These are phyloP conservation scores for Microcera coccophila DNA, from an alignment of 2,329 filamentous ascomycete genomes.

Conservation along the genomic window DNA sequence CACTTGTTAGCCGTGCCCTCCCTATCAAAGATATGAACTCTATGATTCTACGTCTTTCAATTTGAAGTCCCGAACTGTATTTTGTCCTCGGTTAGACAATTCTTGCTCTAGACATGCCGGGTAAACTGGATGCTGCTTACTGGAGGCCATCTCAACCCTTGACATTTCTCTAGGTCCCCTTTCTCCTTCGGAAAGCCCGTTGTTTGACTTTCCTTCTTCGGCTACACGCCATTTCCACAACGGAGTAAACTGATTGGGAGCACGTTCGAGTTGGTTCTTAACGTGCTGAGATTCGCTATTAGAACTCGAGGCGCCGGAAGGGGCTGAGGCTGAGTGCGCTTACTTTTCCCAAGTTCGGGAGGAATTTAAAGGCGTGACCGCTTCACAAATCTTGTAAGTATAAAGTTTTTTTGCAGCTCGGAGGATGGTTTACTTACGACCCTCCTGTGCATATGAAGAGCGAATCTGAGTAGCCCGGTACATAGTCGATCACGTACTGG, in stretches of 20 bases:
- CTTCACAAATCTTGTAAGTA: constrained; percentile 6
- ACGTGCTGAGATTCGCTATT: background rate
- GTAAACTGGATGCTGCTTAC: no score
- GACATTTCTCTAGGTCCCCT: constrained; percentile 26
- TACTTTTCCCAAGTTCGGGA: constrained; percentile 25
- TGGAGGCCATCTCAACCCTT: constrained; percentile 10
- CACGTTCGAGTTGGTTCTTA: constrained; percentile 19
- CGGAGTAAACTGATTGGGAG: constrained; percentile 21
- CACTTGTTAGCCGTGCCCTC: no score
- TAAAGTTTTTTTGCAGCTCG: background rate
- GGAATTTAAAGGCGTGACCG: constrained; percentile 31
- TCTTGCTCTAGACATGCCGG: no score
- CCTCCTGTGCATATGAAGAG: constrained; percentile 8
- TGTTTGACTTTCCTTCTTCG: constrained; percentile 20
- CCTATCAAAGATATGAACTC: no score
- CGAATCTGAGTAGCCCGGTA: constrained; percentile 4
- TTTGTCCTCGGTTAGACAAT: no score
- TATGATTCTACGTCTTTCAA: background rate
- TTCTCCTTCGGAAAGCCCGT: constrained; percentile 24
- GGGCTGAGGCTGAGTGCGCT: background rate
- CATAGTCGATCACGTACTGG: constrained; percentile 8
- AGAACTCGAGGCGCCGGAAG: background rate
- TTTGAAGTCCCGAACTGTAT: background rate
- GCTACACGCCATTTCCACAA: constrained; percentile 23
- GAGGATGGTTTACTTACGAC: constrained; percentile 1